These are phyloP conservation scores for Fusarium mangiferae DNA, from an alignment of 2,329 filamentous ascomycete genomes.

Conservation along the genomic window DNA sequence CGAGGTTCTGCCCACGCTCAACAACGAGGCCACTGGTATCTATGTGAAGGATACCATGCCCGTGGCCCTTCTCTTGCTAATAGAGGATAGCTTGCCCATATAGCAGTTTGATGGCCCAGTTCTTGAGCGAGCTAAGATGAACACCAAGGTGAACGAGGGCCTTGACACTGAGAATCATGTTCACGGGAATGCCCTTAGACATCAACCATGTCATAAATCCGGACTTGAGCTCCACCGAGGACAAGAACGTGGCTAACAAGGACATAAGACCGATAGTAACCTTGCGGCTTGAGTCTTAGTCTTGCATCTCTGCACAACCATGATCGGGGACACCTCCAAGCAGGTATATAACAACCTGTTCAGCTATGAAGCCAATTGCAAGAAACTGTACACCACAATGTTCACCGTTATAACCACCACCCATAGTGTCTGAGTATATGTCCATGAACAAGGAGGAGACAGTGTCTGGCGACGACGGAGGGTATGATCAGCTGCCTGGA, in stretches of 20 bases:
- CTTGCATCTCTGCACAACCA: not conserved
- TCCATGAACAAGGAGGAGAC: not conserved
- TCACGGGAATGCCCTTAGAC: too few species aligned
- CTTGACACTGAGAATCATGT: too few species aligned
- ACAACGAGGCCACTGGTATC: too few species aligned
- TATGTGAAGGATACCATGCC: too few species aligned
- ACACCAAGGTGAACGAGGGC: not conserved
- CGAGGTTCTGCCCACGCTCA: too few species aligned
- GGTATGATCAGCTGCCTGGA: too few species aligned
- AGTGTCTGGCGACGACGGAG: not conserved
- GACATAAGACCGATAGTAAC: too few species aligned
- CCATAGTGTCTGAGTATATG: not conserved
- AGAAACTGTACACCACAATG: not conserved
- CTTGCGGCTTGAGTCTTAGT: not conserved
- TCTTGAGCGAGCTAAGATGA: not conserved
- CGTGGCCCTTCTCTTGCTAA: too few species aligned
- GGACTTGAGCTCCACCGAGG: not conserved
- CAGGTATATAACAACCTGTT: not conserved
- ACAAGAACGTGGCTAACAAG: too few species aligned
- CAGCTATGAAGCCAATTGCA: not conserved
- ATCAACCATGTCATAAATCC: not conserved
- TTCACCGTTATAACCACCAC: not conserved
- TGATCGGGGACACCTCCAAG: not conserved
- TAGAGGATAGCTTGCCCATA: fast-evolving
- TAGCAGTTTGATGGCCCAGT: not conserved